Base-by-base conservation (phyloP, 2,329 filamentous ascomycete genomes). In the Sodiomyces alkalinus region DNA sequence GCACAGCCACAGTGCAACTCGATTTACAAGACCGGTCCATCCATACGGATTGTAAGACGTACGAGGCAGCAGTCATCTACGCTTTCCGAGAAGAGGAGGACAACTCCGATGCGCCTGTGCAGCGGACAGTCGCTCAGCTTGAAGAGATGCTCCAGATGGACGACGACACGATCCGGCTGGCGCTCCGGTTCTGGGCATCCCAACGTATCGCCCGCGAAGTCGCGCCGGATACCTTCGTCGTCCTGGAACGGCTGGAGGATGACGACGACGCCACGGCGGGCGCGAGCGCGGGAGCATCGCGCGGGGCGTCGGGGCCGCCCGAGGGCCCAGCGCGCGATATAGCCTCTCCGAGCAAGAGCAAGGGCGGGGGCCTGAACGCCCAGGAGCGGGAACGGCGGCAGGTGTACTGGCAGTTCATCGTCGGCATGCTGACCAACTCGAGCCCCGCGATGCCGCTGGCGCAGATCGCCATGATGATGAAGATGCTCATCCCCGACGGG, bases 401-500 rank as follows among this genome's bases (percentile, higher is more conserved):
- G 23, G 67, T 93, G 21, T 93, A 94, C 52, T 83, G 80, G 71
- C 79, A 86, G 44, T 96, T 93, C 48, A 85, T 98, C 33, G 62
- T 85, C 32, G 83, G 82, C 28, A 96, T 98, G 90, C 58, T 98
- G 52, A 94, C 83, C 36, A 94, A 94, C 51, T 79, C 83, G 41
- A 78, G 78, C 12, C 72, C 67, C 12, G 55, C 78, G 17, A 90
- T 94, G 80, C 76, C 80, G 28, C 58, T 86, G 33, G 64, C 64
- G 31, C 71, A 85, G 47, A 92, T 98, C 39, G 67, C 74, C 7
- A 92, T 86, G 77, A 94, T 96, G 82, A 66, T 98, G 64, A 83
- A 82, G 54, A 87, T 96, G 67, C 68, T 87, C 33, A 74, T 94
- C 29, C 71, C 80, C 0, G 83, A 83, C 9, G 86, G 85, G 2